Percentiles rank a stretch among this genome's conserved stretches.
phyloP scores from a whole-genome alignment of 352 stramenopile species.

The Phytophthora lateralis region DNA sequence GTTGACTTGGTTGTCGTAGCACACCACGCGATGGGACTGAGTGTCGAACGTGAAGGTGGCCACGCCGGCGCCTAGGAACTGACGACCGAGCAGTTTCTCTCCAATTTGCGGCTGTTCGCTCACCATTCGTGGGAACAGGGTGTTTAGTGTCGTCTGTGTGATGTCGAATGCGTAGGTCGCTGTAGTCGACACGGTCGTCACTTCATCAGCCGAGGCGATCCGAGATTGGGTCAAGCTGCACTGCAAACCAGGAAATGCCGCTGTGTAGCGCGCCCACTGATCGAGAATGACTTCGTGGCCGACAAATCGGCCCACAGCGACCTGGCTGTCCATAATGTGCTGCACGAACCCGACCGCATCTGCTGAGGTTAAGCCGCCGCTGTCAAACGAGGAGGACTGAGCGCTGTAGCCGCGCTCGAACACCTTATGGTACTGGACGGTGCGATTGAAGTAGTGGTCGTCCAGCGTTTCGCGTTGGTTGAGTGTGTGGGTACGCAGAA shows the following conservation, averaged over 20 bases:
- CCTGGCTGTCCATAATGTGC: conserved; percentile 49
- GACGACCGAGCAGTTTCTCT: conserved; percentile 35
- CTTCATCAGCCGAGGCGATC: conserved; percentile 26
- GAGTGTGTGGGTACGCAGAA: conserved; percentile 39
- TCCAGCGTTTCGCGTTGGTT: conserved; percentile 53
- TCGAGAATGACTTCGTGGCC: conserved; percentile 36
- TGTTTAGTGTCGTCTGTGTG: conserved; percentile 43
- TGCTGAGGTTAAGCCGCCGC: background rate
- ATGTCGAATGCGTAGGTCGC: conserved; percentile 49
- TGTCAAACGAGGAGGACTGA: background rate
- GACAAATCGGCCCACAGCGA: conserved; percentile 38
- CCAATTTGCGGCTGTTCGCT: conserved; percentile 31
- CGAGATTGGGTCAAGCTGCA: conserved; percentile 32
- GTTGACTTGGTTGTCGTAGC: conserved; percentile 54
- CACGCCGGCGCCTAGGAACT: conserved; percentile 36
- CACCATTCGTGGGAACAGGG: conserved; percentile 54
- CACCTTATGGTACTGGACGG: conserved; percentile 65
- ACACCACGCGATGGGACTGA: conserved; percentile 43
- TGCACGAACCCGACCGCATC: conserved; percentile 49
- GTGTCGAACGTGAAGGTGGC: conserved; percentile 56
- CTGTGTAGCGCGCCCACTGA: conserved; percentile 57
- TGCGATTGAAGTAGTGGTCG: conserved; percentile 50
- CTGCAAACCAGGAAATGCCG: conserved; percentile 37
- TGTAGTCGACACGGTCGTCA: conserved; percentile 42
- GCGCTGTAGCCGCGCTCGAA: conserved; percentile 52